Percentiles rank a stretch among this genome's conserved stretches.
These are phyloP conservation scores for Euphorbia lathyris DNA, from an alignment of 345 rosid genomes.

Conservation along the genomic window DNA sequence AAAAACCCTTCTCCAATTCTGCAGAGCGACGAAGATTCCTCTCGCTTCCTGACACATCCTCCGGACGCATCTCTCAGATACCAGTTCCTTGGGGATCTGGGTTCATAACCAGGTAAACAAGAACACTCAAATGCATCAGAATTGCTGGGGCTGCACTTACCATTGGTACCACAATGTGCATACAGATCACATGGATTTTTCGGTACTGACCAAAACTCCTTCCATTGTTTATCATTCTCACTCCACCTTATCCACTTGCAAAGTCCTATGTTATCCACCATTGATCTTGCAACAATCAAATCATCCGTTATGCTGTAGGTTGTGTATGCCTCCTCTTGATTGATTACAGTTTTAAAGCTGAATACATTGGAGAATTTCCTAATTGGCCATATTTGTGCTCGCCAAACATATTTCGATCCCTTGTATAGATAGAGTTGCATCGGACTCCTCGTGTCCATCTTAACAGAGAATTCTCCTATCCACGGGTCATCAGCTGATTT, in stretches of 20 bases:
- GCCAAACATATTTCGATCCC: background rate
- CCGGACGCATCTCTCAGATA: constrained; percentile 3
- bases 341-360: background rate
- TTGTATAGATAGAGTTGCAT: background rate
- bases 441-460: background rate
- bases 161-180: constrained; percentile 5
- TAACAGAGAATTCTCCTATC: background rate
- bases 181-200: background rate
- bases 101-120: constrained; percentile 12
- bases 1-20: constrained; percentile 19
- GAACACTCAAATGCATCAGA: background rate
- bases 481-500: constrained; percentile 5
- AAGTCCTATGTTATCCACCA: background rate
- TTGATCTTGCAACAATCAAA: background rate
- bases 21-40: background rate
- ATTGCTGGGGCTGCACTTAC: constrained; percentile 1
- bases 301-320: background rate
- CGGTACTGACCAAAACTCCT: background rate
- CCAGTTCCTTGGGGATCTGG: constrained; percentile 1
- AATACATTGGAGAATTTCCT: background rate
- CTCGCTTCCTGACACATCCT: constrained; percentile 7
- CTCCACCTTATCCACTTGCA: constrained; percentile 6
- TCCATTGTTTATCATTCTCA: background rate
- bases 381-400: background rate
- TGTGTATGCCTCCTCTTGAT: background rate